Conservation (phyloP, 139 green algal genomes). For the Diplosphaera chodatii region DNA sequence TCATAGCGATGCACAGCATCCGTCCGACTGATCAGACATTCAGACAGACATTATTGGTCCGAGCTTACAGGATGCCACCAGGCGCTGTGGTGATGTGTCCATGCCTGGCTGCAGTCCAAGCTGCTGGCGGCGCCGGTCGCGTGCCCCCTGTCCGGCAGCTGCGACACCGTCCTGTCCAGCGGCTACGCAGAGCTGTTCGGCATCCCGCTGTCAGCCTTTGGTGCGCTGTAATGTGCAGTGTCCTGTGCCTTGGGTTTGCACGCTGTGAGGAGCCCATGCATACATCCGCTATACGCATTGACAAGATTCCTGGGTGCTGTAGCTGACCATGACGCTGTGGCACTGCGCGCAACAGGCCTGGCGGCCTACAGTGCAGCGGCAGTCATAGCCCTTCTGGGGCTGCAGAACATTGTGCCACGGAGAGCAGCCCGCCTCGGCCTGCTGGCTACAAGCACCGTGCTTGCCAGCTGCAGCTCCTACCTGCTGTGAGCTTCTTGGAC, state of each 20-base stretch:
- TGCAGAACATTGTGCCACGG: not conserved
- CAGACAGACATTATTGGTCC: no score
- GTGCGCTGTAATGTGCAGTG: no score
- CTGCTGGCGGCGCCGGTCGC: constrained; percentile 39
- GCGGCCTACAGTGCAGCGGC: constrained; percentile 56
- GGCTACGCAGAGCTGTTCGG: constrained; percentile 66
- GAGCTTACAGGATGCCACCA: no score
- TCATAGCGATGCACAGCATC: no score
- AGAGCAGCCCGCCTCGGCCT: constrained; percentile 9
- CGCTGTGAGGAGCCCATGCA: no score
- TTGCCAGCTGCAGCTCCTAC: constrained; percentile 56
- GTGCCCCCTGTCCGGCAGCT: constrained; percentile 63
- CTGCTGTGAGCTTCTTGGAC: constrained; percentile 76
- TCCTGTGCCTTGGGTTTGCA: no score
- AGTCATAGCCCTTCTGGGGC: constrained; percentile 19
- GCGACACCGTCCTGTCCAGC: constrained; percentile 63
- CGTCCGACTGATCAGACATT: no score
- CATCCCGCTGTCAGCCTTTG: constrained; percentile 61
- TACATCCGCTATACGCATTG: no score
- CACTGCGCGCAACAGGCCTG: constrained; percentile 24
- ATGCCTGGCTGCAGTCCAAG: no score
- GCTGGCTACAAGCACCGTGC: constrained; percentile 37
- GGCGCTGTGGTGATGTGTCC: no score
- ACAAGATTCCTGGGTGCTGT: no score
- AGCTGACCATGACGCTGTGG: no score